Evolutionary conservation across 2,329 filamentous ascomycete genomes (phyloP).

Genomic region (Clonostachys sp.): DNA sequence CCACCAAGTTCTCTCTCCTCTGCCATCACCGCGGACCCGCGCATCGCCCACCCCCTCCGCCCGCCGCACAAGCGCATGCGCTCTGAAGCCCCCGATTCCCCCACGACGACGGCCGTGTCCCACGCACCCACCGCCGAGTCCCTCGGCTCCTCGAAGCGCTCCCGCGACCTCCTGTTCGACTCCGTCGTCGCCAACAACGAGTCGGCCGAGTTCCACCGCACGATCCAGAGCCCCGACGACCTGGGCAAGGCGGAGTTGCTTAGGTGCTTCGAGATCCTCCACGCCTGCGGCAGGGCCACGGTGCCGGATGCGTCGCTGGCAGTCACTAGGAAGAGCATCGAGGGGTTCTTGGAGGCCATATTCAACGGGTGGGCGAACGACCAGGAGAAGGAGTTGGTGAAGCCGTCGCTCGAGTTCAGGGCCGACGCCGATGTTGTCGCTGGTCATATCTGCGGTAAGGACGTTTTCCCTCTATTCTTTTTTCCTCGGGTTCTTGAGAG

Average conservation of each 20-base stretch:
- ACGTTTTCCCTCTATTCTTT: not conserved
- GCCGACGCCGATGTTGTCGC: constrained; percentile 16
- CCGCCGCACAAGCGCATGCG: not conserved
- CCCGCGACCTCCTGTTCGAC: constrained; percentile 3
- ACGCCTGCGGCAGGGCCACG: constrained; percentile 20
- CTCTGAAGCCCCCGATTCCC: not conserved
- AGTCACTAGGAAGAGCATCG: constrained; percentile 19
- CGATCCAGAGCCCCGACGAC: constrained; percentile 15
- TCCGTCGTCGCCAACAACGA: constrained; percentile 7
- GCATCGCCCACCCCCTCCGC: no score
- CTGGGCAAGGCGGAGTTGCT: constrained; percentile 17
- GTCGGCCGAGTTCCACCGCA: constrained; percentile 2
- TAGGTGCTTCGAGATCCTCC: constrained; percentile 23
- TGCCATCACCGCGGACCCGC: no score
- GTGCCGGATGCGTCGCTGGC: constrained; percentile 10
- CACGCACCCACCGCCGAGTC: no score
- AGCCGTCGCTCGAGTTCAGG: constrained; percentile 18
- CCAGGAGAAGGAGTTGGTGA: constrained; percentile 3
- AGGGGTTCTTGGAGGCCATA: constrained; percentile 20
- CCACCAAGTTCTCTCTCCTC: no score
- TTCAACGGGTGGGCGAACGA: constrained; percentile 15
- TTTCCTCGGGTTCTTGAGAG: not conserved
- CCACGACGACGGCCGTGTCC: no score
- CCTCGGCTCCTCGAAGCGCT: not conserved
- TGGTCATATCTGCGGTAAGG: constrained; percentile 20